These are phyloP conservation scores for Oenanthe sinensis DNA, from an alignment of 129 eudicot species.

Conservation along the genomic window DNA sequence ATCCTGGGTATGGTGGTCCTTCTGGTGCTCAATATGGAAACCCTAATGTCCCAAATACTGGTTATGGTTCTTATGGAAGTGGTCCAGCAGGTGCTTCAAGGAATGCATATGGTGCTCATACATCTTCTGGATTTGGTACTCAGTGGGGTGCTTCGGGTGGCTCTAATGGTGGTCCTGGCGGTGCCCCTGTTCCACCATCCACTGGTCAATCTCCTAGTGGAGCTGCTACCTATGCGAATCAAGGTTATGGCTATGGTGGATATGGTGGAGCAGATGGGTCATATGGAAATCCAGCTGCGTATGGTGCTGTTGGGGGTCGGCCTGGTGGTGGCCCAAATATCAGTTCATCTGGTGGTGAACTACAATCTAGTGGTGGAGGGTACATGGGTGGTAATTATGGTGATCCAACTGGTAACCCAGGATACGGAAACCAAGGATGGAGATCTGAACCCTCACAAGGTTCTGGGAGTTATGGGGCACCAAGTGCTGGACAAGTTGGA, in stretches of 20 bases:
- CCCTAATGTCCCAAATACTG: constrained; percentile 55
- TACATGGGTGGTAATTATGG: constrained; percentile 81
- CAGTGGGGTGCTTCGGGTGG: constrained; percentile 58
- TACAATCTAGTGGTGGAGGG: constrained; percentile 50
- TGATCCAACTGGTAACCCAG: constrained; percentile 62
- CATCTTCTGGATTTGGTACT: constrained; percentile 72
- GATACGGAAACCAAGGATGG: constrained; percentile 67
- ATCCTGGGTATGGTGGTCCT: constrained; percentile 59
- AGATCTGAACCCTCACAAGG: constrained; percentile 63
- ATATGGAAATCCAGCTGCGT: constrained; percentile 64
- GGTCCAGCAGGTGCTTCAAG: constrained; percentile 56
- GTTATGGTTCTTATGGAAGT: constrained; percentile 59
- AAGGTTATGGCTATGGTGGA: constrained; percentile 83
- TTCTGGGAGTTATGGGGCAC: constrained; percentile 50
- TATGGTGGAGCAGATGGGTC: constrained; percentile 76
- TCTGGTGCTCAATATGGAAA: constrained; percentile 49
- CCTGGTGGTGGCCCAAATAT: constrained; percentile 46
- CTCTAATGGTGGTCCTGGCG: constrained; percentile 26
- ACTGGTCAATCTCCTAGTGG: constrained; percentile 82
- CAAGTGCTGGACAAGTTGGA: constrained; percentile 41
- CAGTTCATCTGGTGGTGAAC: constrained; percentile 43
- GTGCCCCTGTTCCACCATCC: constrained; percentile 37
- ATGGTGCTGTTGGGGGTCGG: constrained; percentile 78
- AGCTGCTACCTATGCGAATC: constrained; percentile 72
- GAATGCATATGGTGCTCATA: constrained; percentile 58